Conservation (phyloP, 2,329 filamentous ascomycete genomes). For the Fusarium secorum region DNA sequence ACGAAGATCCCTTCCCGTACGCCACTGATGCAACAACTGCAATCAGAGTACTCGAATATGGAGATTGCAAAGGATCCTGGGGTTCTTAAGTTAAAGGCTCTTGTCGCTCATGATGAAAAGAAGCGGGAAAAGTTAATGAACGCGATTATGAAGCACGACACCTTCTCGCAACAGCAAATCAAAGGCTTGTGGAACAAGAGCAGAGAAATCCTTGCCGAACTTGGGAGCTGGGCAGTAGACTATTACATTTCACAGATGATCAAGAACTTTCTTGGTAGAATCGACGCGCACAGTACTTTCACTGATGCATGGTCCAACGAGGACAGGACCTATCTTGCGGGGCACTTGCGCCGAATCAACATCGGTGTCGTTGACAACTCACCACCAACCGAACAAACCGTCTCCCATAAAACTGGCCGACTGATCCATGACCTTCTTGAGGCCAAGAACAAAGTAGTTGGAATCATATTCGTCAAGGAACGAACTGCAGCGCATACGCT, state of each 20-base stretch:
- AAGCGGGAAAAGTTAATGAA: conserved; percentile 50
- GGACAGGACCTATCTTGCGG: conserved; percentile 65
- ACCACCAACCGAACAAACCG: conserved; percentile 28
- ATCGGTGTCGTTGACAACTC: conserved; percentile 2
- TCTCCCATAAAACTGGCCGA: conserved; percentile 66
- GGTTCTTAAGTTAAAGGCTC: conserved; percentile 55
- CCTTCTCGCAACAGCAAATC: conserved; percentile 64
- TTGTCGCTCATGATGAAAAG: conserved; percentile 51
- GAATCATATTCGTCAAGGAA: conserved; percentile 74
- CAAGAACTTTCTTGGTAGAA: conserved; percentile 42
- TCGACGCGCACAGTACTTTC: conserved; percentile 31
- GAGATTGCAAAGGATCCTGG: conserved; percentile 69
- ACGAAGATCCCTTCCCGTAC: conserved; percentile 34
- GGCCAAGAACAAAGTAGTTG: conserved; percentile 54
- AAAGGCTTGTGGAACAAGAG: conserved; percentile 61
- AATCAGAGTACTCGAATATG: conserved; percentile 51
- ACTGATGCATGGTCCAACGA: conserved; percentile 55
- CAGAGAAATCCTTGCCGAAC: conserved; percentile 59
- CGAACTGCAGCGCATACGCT: conserved; percentile 68
- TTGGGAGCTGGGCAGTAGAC: conserved; percentile 75
- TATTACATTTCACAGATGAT: conserved; percentile 66
- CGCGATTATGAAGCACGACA: conserved; percentile 55
- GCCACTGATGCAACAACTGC: conserved; percentile 55
- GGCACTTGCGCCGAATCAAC: conserved; percentile 52
- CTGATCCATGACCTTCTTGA: conserved; percentile 62